Base-by-base conservation (phyloP, 768 basidiomycete species). In the Daedaleopsis nitida region DNA sequence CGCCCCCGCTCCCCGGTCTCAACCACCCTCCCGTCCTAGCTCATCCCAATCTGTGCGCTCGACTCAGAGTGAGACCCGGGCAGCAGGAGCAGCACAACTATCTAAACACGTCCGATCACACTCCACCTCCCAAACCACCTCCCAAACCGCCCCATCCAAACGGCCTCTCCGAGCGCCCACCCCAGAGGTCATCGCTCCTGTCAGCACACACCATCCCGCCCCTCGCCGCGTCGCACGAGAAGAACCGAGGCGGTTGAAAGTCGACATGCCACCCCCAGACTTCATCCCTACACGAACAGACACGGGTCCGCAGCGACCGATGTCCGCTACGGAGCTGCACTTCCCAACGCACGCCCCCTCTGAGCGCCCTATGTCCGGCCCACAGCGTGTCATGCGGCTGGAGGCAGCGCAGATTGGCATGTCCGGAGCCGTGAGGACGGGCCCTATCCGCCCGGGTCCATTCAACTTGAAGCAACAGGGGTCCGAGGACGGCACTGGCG, bases 1-100 rank as follows among this genome's bases (percentile, higher is more conserved):
- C 43, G 24, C 59, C 12, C 65, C 57, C 65, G 66, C 23, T 45
- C 58, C 47, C 51, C 70, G 66, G 1, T 67, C 69, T 21, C 62
- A 72, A 52, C 73, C 71, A 43, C 56, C 64, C 11, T 65, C 71
- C 1, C 70, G 72, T 4, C 69, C 69, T 45, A 52, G 64, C 3
- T 69, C 71, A 11, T 66, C 71, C 1, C 68, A 66, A 48, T 72
- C 71, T 5, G 54, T 55, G 13, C 66, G 54, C 13, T 69, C 68
- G 0, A 38, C 23, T 3, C 47, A 62, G 1, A 57, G 62, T 45
- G 63, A 59, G 7, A 49, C 32, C 43, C 51, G 39, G 5, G 10
- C 55, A 19, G 9, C 53, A 19, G 48, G 23, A 47, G 24, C 43
- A 42, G 16, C 37, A n/a, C 32, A 49, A 64, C 19, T 38, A 51